A percentile compares a stretch with the other conserved stretches of the same genome.
These are phyloP conservation scores for Trebouxiophyceae sp. DNA, from an alignment of 163 green algal genomes.

Conservation along the genomic window DNA sequence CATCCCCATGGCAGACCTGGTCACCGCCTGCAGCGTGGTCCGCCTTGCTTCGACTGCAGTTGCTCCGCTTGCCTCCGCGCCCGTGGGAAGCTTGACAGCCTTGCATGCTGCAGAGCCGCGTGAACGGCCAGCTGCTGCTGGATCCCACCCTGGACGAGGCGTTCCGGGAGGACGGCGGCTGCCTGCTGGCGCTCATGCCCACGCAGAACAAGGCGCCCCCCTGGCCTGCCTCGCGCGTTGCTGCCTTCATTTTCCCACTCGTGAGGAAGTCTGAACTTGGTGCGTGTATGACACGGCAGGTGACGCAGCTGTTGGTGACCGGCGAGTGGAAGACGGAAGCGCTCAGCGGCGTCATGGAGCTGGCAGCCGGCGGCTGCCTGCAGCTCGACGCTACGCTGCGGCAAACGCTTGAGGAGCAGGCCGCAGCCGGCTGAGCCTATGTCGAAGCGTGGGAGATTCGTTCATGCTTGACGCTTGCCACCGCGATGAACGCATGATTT, in stretches of 20 bases:
- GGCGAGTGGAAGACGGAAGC: conserved; percentile 45
- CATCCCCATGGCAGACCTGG: conserved; percentile 66
- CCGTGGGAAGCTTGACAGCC: neutral
- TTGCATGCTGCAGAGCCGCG: conserved; percentile 32
- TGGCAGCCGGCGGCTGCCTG: conserved; percentile 63
- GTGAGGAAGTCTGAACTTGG: neutral
- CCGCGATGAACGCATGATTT: no score
- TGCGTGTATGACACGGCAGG: conserved; percentile 21
- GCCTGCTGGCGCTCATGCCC: conserved; percentile 52
- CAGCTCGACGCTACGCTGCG: conserved; percentile 50
- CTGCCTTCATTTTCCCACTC: neutral
- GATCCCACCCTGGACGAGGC: conserved; percentile 55
- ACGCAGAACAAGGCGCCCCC: conserved; percentile 31
- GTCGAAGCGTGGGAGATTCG: no score
- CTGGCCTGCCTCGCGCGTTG: neutral
- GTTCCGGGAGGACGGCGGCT: conserved; percentile 34
- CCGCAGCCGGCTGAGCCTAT: no score
- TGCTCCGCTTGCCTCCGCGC: no score
- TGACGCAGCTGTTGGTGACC: conserved; percentile 48
- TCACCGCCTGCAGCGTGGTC: conserved; percentile 64
- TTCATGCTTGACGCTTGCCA: no score
- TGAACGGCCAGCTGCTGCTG: conserved; percentile 48
- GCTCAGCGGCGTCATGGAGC: conserved; percentile 47
- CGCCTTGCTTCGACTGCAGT: no score
- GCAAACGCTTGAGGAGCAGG: conserved; percentile 8